Evolutionary conservation across 2,329 filamentous ascomycete genomes (phyloP), one percentile per base, ranked within the genome.

Genomic region (Colletotrichum truncatum): DNA sequence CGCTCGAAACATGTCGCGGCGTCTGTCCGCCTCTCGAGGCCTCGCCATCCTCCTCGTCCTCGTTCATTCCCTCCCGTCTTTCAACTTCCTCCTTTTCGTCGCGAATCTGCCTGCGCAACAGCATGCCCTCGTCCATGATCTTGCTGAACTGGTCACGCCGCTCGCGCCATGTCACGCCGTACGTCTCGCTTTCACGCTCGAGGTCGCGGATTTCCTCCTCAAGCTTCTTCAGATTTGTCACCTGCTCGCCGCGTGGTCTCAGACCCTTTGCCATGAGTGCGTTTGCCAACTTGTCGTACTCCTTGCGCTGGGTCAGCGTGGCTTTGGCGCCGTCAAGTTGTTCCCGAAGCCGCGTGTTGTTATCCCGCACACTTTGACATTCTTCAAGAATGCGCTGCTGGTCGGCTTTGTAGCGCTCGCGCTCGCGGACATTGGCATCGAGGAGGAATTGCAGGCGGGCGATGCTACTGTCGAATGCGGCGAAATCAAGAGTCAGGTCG

Each of bases 1-100:
- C 83, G 60, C 83, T 86, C 2, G 77, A 78, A 23, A 82, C 85
- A 30, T 81, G 80, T 56, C 81, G 74, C 3, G 86, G 85, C 36
- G 84, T 88, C 45, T 82, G 80, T 10, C 82, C 85, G 2, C 77
- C 80, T 30, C 77, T 74, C 21, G 80, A 76, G 4, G 78, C 78
- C 58, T 85, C 85, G 6, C 77, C 85, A 12, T 85, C 84, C 28
- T 89, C 89, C 70, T 90, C 87, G 49, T 89, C 90, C 69, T 89
- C 89, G 61, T 88, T 87, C 88, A 93, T 93, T 28, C 93, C 93
- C 77, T 97, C 93, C 58, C 93, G 87, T 41, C 93, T 85, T 78
- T 97, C 94, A 0, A 96, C 93, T 78, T 97, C 94, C 76, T 97
- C 94, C 80, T 97, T 97, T 83, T 98, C 95, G 73, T 97, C 94